phyloP scores from a whole-genome alignment of 257 asterid species.

The Anisodus tanguticus region DNA sequence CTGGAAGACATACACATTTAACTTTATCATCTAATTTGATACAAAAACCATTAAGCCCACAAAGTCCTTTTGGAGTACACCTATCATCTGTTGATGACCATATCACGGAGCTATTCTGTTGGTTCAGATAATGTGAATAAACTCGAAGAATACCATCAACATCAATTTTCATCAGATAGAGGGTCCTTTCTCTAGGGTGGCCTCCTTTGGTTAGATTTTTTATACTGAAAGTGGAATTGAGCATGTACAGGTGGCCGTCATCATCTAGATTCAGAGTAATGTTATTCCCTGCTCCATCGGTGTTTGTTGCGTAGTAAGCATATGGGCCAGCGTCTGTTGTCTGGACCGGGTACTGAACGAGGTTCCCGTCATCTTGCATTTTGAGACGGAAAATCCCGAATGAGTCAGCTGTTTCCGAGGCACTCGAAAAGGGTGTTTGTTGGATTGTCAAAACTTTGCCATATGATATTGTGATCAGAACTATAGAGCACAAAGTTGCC shows the following conservation, averaged over 20 bases:
- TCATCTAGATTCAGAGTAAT: constrained; percentile 44
- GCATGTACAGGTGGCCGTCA: constrained; percentile 52
- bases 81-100: constrained; percentile 34
- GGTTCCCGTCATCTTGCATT: constrained; percentile 60
- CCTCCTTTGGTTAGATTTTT: constrained; percentile 41
- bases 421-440: constrained; percentile 56
- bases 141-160: constrained; percentile 51
- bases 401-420: constrained; percentile 39
- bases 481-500: constrained; percentile 60
- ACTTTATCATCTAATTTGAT: constrained; percentile 14
- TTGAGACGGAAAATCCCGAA: constrained; percentile 43
- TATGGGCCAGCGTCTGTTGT: neutral
- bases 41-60: constrained; percentile 60
- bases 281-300: neutral
- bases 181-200: constrained; percentile 17
- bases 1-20: constrained; percentile 52
- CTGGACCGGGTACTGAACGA: constrained; percentile 50
- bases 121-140: constrained; percentile 42
- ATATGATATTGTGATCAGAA: constrained; percentile 29
- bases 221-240: constrained; percentile 31
- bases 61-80: constrained; percentile 53
- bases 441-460: constrained; percentile 66
- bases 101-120: constrained; percentile 32
- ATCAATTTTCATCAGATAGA: constrained; percentile 48
- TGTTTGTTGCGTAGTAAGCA: constrained; percentile 41